Conservation (phyloP, 768 basidiomycete species). For the Russula brevipes region DNA sequence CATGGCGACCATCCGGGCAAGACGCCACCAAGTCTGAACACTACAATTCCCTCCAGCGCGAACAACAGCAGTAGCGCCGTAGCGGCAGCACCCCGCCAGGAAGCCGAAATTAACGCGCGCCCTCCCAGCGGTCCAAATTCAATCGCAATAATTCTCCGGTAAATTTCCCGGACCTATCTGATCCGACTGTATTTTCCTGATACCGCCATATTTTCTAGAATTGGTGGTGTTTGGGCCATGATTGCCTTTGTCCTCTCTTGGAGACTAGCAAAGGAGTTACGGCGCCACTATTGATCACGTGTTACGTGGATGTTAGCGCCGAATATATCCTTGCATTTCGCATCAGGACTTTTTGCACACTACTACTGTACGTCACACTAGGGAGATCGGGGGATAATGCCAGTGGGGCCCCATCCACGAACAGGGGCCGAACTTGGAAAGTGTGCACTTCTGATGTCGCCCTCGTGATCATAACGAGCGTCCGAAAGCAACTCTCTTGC, state of each 20-base stretch:
- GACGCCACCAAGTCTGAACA: slow-evolving; percentile 10
- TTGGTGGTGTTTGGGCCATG: slow-evolving; percentile 27
- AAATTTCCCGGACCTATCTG: slow-evolving; percentile 12
- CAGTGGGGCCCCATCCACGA: not conserved
- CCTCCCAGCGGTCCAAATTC: slow-evolving; percentile 33
- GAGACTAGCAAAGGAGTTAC: slow-evolving; percentile 26
- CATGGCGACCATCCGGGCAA: slow-evolving; percentile 22
- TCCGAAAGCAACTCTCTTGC: not conserved
- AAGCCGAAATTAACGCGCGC: slow-evolving; percentile 18
- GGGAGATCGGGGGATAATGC: not conserved
- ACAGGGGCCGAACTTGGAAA: slow-evolving; percentile 2
- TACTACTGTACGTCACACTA: slow-evolving; percentile 1
- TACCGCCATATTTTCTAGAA: slow-evolving; percentile 9
- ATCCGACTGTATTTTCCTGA: not conserved
- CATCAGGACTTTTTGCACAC: not conserved
- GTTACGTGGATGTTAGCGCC: not conserved
- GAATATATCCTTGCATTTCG: not conserved
- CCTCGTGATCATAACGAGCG: not conserved
- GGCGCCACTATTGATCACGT: slow-evolving; percentile 12
- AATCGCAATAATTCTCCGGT: slow-evolving; percentile 40
- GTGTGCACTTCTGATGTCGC: not conserved
- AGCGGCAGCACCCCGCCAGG: slow-evolving; percentile 6
- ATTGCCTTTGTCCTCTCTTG: slow-evolving; percentile 28
- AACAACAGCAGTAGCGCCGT: not conserved
- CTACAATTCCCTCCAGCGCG: not conserved